Evolutionary conservation across 179 eudicot genomes (phyloP).

Genomic region (Gypsophila paniculata): DNA sequence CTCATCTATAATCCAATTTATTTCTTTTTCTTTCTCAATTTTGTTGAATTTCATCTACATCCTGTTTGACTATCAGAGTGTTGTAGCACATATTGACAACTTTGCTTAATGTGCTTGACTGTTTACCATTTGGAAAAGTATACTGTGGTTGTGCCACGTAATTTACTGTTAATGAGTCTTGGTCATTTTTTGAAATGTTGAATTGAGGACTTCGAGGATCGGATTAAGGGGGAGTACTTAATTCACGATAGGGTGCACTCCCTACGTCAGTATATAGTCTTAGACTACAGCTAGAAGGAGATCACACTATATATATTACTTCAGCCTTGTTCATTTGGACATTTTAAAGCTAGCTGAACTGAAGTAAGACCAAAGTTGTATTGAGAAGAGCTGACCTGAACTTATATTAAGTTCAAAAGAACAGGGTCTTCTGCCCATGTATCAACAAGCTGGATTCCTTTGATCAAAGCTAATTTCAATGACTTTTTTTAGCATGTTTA

Average conservation of each 20-base stretch:
- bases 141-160: background rate
- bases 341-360: too few species aligned
- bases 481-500: slow-evolving; percentile 3
- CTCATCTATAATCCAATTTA: slow-evolving; percentile 1
- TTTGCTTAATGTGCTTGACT: background rate
- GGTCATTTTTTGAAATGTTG: background rate
- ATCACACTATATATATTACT: background rate
- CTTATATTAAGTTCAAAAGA: too few species aligned
- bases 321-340: too few species aligned
- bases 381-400: too few species aligned
- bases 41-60: background rate
- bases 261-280: background rate
- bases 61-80: background rate
- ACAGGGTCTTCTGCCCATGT: too few species aligned
- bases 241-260: background rate
- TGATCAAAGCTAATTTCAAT: slow-evolving; percentile 9
- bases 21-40: background rate
- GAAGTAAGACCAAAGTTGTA: too few species aligned
- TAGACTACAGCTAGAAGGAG: background rate
- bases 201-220: background rate
- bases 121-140: background rate
- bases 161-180: background rate
- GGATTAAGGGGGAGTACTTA: background rate
- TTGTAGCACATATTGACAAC: background rate
- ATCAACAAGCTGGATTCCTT: background rate